These are phyloP conservation scores for Didymella exigua DNA, from an alignment of 2,329 filamentous ascomycete genomes.

Conservation along the genomic window DNA sequence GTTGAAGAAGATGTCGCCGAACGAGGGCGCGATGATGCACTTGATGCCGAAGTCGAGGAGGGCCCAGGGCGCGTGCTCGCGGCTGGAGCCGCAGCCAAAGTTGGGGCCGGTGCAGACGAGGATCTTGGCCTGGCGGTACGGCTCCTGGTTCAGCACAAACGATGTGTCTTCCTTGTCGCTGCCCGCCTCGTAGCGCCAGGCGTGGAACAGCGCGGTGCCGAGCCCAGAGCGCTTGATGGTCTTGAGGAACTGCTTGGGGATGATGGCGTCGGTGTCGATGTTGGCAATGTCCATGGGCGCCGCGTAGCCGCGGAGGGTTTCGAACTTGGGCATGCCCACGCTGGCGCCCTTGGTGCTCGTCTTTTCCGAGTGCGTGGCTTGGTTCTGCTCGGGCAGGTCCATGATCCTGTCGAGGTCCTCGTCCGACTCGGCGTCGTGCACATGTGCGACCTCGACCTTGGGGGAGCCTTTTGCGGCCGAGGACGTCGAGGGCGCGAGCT, in stretches of 20 bases:
- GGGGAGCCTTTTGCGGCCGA: conserved; percentile 57
- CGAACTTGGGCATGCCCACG: conserved; percentile 82
- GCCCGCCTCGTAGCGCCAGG: conserved; percentile 72
- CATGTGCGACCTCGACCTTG: conserved; percentile 62
- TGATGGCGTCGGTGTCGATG: conserved; percentile 98
- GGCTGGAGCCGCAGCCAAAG: conserved; percentile 91
- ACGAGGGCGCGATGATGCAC: conserved; percentile 87
- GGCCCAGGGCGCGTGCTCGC: conserved; percentile 97
- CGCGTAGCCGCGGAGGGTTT: conserved; percentile 80
- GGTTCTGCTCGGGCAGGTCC: conserved; percentile 64
- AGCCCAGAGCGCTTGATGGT: conserved; percentile 98
- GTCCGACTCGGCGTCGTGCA: conserved; percentile 65
- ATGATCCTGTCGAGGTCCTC: conserved; percentile 68
- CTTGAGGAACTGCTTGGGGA: conserved; percentile 98
- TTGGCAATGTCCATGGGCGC: conserved; percentile 88
- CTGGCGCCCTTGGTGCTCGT: conserved; percentile 54
- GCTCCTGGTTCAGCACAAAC: conserved; percentile 89
- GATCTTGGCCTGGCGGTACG: conserved; percentile 84
- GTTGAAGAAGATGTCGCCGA: conserved; percentile 96
- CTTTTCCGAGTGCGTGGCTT: conserved; percentile 70
- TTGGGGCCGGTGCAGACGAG: conserved; percentile 90
- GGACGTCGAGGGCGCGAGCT: conserved; percentile 63
- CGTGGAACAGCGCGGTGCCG: conserved; percentile 84
- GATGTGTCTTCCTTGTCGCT: conserved; percentile 73
- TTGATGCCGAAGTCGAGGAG: conserved; percentile 96